Conservation (phyloP, 352 stramenopile species). For the Pythium guiyangense region DNA sequence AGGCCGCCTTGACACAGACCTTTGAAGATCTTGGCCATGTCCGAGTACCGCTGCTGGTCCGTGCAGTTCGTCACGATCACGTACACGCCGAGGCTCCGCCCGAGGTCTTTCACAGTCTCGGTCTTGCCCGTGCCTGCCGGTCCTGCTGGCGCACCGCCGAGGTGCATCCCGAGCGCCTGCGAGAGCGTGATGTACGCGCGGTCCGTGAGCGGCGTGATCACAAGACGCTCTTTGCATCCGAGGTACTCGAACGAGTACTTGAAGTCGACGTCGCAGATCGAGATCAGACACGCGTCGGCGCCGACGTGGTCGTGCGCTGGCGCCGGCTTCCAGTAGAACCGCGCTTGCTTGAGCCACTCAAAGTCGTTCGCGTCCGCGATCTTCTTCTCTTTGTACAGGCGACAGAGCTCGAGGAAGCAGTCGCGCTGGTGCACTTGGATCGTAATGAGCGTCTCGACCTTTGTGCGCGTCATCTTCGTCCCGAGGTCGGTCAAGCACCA, state of each 20-base stretch:
- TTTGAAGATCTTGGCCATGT: slow-evolving; percentile 94
- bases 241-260: slow-evolving; percentile 93
- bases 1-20: slow-evolving; percentile 90
- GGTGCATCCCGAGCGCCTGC: slow-evolving; percentile 84
- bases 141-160: slow-evolving; percentile 85
- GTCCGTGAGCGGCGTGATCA: slow-evolving; percentile 90
- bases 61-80: slow-evolving; percentile 93
- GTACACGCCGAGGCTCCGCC: slow-evolving; percentile 86
- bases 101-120: slow-evolving; percentile 90
- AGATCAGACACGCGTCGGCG: slow-evolving; percentile 91
- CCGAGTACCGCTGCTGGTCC: slow-evolving; percentile 86
- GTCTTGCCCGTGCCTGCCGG: slow-evolving; percentile 93
- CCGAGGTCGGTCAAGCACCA: slow-evolving; percentile 90
- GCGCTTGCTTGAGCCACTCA: slow-evolving; percentile 80
- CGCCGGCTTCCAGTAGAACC: slow-evolving; percentile 65
- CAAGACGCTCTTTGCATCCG: slow-evolving; percentile 87
- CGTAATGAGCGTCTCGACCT: slow-evolving; percentile 93
- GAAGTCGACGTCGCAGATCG: slow-evolving; percentile 91
- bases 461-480: slow-evolving; percentile 89
- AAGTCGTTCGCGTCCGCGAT: slow-evolving; percentile 73
- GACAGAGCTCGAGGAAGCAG: slow-evolving; percentile 62
- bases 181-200: slow-evolving; percentile 90
- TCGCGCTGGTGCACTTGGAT: slow-evolving; percentile 91
- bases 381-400: slow-evolving; percentile 80
- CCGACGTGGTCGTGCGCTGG: slow-evolving; percentile 82